These are phyloP conservation scores for Tubosaeta brunneosetosa DNA, from an alignment of 768 basidiomycete genomes.

Conservation along the genomic window DNA sequence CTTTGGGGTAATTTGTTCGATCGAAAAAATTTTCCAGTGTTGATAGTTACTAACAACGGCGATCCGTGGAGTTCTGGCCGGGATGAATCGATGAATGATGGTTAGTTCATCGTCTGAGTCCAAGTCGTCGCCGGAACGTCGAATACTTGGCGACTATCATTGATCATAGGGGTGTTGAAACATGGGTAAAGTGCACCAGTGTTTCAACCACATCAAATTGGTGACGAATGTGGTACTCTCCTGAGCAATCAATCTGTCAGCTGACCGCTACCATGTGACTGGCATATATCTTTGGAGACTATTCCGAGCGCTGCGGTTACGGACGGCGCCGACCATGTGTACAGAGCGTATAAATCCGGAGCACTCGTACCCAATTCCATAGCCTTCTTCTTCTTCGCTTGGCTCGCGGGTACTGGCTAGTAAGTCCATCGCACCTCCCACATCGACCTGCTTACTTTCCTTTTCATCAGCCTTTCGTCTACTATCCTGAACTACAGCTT, in stretches of 20 bases:
- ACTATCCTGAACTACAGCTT: neutral
- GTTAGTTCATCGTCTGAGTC: too few relatives aligned
- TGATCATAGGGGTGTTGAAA: neutral
- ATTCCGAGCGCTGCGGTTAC: conserved; percentile 55
- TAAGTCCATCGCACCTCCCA: neutral
- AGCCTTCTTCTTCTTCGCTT: neutral
- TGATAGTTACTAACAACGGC: too few relatives aligned
- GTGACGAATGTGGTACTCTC: too few relatives aligned
- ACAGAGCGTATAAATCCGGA: neutral
- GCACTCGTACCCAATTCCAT: neutral
- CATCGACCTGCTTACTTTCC: neutral
- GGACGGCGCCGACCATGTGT: neutral
- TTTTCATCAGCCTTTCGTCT: neutral
- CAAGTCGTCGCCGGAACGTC: too few relatives aligned
- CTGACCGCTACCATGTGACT: neutral
- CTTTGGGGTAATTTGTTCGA: too few relatives aligned
- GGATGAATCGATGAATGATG: too few relatives aligned
- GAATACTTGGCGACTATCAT: too few relatives aligned
- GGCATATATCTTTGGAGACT: conserved; percentile 31
- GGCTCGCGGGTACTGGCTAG: neutral
- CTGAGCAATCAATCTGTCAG: too few relatives aligned
- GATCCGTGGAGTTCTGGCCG: too few relatives aligned
- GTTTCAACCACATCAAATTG: too few relatives aligned
- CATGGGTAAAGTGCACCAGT: too few relatives aligned
- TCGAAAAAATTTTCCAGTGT: too few relatives aligned